Evolutionary conservation across 2,329 filamentous ascomycete genomes (phyloP).

Genomic region (Paecilomyces sp.): DNA sequence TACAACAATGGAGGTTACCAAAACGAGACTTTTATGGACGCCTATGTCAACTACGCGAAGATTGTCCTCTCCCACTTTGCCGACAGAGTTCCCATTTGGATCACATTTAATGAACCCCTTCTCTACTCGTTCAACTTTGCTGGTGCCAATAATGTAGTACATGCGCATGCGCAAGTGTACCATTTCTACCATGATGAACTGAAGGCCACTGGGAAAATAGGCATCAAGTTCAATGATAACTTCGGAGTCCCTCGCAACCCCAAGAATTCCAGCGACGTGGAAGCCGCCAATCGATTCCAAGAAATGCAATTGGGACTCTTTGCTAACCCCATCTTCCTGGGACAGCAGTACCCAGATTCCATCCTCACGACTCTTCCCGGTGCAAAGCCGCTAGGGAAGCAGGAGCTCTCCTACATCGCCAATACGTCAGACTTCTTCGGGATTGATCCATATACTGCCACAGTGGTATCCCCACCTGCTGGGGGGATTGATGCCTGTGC

Average conservation of each 20-base stretch:
- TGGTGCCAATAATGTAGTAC: constrained; percentile 42
- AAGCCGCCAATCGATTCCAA: constrained; percentile 24
- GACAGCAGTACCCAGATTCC: constrained; percentile 36
- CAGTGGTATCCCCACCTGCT: constrained; percentile 43
- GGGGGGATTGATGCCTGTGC: constrained; percentile 44
- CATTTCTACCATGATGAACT: constrained; percentile 34
- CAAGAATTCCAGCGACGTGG: constrained; percentile 11
- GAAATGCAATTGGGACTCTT: constrained; percentile 35
- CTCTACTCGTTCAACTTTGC: constrained; percentile 39
- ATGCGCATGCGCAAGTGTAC: constrained; percentile 31
- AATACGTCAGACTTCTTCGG: constrained; percentile 50
- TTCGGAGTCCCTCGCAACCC: constrained; percentile 44
- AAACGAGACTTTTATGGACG: constrained; percentile 36
- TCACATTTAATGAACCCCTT: constrained; percentile 36
- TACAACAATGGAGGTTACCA: constrained; percentile 21
- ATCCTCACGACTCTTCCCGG: constrained; percentile 39
- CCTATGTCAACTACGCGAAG: constrained; percentile 31
- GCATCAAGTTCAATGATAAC: constrained; percentile 43
- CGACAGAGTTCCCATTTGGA: constrained; percentile 34
- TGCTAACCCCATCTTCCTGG: constrained; percentile 37
- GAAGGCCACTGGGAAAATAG: constrained; percentile 37
- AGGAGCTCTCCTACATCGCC: constrained; percentile 44
- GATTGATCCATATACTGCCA: constrained; percentile 53
- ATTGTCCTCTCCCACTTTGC: constrained; percentile 31
- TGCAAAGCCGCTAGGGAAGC: constrained; percentile 38